Evolutionary conservation across 192 early-diverging fungal species (phyloP).

Genomic region (Podila minutissima): DNA sequence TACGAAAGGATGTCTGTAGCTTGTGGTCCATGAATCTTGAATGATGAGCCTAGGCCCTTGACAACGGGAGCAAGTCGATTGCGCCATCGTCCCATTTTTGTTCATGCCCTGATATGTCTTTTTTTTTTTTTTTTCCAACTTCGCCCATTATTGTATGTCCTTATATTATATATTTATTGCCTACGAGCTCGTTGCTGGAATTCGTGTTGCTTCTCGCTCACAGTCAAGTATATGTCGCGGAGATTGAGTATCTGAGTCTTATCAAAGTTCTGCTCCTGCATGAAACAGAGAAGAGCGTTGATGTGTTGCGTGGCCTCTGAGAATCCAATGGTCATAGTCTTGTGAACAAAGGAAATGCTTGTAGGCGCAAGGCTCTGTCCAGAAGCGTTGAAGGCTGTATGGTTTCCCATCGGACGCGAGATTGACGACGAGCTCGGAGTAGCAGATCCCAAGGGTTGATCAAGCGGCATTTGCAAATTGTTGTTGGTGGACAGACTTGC

Average conservation of each 20-base stretch:
- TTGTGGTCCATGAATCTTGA: too few relatives aligned
- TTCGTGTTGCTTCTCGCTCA: constrained; percentile 18
- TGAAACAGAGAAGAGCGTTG: constrained; percentile 27
- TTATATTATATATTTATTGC: not conserved
- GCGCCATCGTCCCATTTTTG: too few relatives aligned
- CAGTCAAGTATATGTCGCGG: constrained; percentile 14
- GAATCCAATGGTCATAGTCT: constrained; percentile 18
- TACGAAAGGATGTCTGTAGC: too few relatives aligned
- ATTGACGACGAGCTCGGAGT: not conserved
- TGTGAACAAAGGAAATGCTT: not conserved
- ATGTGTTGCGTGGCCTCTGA: constrained; percentile 23
- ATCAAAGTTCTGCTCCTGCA: constrained; percentile 32
- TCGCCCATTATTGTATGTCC: not conserved
- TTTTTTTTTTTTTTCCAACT: too few relatives aligned
- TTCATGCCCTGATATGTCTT: too few relatives aligned
- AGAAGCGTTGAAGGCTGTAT: not conserved
- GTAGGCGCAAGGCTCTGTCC: not conserved
- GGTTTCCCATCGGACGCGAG: not conserved
- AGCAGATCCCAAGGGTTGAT: too few relatives aligned
- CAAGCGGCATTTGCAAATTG: too few relatives aligned
- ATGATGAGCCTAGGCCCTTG: too few relatives aligned
- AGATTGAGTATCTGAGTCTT: constrained; percentile 16
- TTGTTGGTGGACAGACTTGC: too few relatives aligned
- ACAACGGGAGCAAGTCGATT: too few relatives aligned
- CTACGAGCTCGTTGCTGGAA: too few relatives aligned